Evolutionary conservation across 2,329 filamentous ascomycete genomes (phyloP).

Genomic region (Beauveria asiatica): DNA sequence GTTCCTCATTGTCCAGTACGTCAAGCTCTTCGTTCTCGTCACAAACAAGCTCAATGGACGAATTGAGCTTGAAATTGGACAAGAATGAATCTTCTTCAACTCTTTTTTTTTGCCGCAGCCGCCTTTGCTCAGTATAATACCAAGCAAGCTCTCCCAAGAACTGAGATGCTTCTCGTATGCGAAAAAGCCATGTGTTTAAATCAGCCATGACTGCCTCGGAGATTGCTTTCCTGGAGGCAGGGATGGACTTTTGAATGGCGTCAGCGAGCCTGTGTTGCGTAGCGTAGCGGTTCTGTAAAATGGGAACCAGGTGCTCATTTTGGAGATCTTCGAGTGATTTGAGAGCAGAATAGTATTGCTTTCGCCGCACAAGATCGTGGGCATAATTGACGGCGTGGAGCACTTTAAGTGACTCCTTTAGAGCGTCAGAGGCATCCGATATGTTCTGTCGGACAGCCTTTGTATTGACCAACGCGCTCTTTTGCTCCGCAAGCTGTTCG

Average conservation of each 20-base stretch:
- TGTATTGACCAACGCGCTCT: constrained; percentile 88
- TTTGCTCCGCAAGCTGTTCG: constrained; percentile 87
- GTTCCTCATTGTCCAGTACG: constrained; percentile 87
- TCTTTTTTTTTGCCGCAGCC: constrained; percentile 74
- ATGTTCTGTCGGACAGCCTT: constrained; percentile 91
- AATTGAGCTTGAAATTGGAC: constrained; percentile 83
- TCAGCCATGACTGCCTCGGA: constrained; percentile 96
- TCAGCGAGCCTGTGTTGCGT: constrained; percentile 92
- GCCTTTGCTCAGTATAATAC: constrained; percentile 85
- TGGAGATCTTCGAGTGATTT: constrained; percentile 92
- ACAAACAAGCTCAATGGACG: constrained; percentile 87
- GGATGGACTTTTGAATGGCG: constrained; percentile 92
- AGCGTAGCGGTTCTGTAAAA: constrained; percentile 71
- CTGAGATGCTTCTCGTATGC: constrained; percentile 90
- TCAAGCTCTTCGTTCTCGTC: constrained; percentile 96
- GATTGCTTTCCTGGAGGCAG: constrained; percentile 83
- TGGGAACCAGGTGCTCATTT: constrained; percentile 77
- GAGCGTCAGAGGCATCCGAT: constrained; percentile 77
- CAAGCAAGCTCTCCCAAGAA: constrained; percentile 94
- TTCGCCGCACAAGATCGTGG: constrained; percentile 82
- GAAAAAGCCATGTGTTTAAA: constrained; percentile 91
- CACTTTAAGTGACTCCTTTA: constrained; percentile 88
- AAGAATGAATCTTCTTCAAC: constrained; percentile 68
- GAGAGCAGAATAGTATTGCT: constrained; percentile 91
- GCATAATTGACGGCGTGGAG: constrained; percentile 88